Conservation (phyloP, 139 green algal genomes). For the Coccomyxa sp. region DNA sequence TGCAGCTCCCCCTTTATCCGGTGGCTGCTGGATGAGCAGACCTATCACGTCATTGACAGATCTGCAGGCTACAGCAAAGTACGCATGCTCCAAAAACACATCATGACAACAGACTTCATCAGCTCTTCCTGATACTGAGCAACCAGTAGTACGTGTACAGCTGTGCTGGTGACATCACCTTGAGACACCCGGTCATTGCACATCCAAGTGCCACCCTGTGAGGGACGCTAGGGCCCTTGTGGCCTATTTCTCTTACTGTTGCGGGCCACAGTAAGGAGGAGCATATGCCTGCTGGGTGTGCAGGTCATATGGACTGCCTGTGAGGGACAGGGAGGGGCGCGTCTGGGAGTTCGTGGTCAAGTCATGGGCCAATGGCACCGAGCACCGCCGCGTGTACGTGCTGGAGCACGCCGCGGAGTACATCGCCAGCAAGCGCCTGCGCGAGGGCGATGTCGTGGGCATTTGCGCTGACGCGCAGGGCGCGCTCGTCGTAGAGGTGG, state of each 20-base stretch:
- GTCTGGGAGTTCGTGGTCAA: conserved; percentile 52
- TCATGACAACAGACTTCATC: too few relatives aligned
- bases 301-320: conserved; percentile 37
- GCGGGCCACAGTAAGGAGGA: not conserved
- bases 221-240: not conserved
- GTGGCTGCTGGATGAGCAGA: too few relatives aligned
- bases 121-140: not conserved
- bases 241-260: not conserved
- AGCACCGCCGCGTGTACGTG: conserved; percentile 72
- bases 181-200: too few relatives aligned
- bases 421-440: conserved; percentile 34
- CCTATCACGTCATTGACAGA: too few relatives aligned
- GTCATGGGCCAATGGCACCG: conserved; percentile 69
- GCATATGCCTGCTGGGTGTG: not conserved
- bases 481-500: not conserved
- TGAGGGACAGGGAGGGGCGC: conserved; percentile 22
- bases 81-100: too few relatives aligned
- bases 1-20: not conserved
- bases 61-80: too few relatives aligned
- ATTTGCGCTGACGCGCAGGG: conserved; percentile 45
- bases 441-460: conserved; percentile 55
- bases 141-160: too few relatives aligned
- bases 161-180: too few relatives aligned
- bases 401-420: conserved; percentile 46
- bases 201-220: too few relatives aligned